Evolutionary conservation across 495 filamentous ascomycete genomes (phyloP).

Genomic region (Penicillium manginii): DNA sequence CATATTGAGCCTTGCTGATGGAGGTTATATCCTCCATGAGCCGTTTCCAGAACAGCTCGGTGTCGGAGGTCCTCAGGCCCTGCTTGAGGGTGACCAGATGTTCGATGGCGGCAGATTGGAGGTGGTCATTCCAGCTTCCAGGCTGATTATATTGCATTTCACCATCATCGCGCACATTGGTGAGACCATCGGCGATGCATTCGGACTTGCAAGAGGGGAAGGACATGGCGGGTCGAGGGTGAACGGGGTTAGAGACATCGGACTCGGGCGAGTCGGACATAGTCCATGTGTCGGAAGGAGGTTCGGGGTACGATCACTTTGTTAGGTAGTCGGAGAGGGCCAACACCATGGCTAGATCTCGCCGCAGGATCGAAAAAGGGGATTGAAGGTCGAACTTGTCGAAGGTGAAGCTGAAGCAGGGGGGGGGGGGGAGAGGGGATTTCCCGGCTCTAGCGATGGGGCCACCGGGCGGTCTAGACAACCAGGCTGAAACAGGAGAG

Average conservation of each 20-base stretch:
- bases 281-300: constrained; percentile 28
- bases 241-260: constrained; percentile 38
- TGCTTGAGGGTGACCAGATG: constrained; percentile 65
- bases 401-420: neutral
- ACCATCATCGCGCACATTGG: constrained; percentile 47
- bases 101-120: constrained; percentile 66
- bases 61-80: constrained; percentile 54
- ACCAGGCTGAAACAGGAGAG: constrained; percentile 28
- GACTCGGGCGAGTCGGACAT: constrained; percentile 46
- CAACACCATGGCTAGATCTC: constrained; percentile 36
- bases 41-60: constrained; percentile 68
- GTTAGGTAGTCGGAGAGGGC: constrained; percentile 24
- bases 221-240: constrained; percentile 33
- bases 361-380: constrained; percentile 4
- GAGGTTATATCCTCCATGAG: constrained; percentile 68
- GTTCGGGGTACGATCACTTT: constrained; percentile 9
- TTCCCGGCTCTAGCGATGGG: constrained; percentile 28
- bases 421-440: constrained; percentile 29
- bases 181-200: constrained; percentile 45
- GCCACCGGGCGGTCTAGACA: constrained; percentile 36
- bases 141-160: constrained; percentile 54
- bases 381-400: neutral
- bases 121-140: constrained; percentile 51
- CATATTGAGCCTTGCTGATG: constrained; percentile 69
- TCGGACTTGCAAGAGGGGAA: constrained; percentile 47